Percentiles rank a stretch among this genome's conserved stretches.
These are phyloP conservation scores for Elaeis guineensis DNA, from an alignment of 176 grass and related monocot species.

Conservation along the genomic window DNA sequence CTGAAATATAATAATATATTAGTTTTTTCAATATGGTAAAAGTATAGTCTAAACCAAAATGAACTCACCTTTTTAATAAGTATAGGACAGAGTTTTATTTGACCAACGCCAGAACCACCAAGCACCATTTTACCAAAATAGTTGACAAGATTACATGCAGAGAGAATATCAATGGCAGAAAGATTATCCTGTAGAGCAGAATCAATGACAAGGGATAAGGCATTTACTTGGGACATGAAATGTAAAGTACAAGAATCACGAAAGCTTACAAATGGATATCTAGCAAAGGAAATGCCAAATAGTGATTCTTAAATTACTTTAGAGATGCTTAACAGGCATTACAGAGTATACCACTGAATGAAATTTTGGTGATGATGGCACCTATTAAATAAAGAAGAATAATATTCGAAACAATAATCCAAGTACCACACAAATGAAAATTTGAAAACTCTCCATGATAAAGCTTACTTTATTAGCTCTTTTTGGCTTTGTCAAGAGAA, in stretches of 20 bases:
- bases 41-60: background rate
- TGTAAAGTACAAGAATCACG: background rate
- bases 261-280: no score
- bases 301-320: no score
- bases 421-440: no score
- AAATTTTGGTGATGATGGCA: no score
- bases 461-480: no score
- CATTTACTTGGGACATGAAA: background rate
- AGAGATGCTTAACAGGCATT: no score
- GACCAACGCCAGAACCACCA: conserved; percentile 45
- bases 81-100: conserved; percentile 57
- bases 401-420: no score
- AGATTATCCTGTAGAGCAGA: conserved; percentile 58
- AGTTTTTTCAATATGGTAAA: background rate
- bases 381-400: no score
- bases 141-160: conserved; percentile 69
- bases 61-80: conserved; percentile 59
- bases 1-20: conserved; percentile 29
- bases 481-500: no score
- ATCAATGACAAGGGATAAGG: conserved; percentile 7
- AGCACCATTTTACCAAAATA: conserved; percentile 83
- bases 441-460: no score
- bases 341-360: no score
- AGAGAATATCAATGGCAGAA: conserved; percentile 64
- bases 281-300: no score